Conservation (phyloP, 2,329 filamentous ascomycete species). For the Ceratocystis papillata region DNA sequence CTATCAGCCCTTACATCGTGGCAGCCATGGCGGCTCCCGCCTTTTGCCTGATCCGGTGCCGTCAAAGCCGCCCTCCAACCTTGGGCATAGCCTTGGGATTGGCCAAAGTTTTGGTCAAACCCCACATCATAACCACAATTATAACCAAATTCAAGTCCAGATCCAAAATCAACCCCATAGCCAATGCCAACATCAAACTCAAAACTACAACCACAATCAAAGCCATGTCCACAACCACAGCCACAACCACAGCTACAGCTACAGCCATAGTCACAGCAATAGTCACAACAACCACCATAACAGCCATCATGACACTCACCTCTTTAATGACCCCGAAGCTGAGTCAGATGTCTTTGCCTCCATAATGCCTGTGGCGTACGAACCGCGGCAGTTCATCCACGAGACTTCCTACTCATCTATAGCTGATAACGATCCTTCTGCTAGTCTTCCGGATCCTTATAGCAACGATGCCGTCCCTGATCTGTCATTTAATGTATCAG, state of each 20-base stretch:
- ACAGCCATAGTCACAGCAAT: background rate
- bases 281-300: conserved; percentile 16
- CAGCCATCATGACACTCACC: conserved; percentile 26
- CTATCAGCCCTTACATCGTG: background rate
- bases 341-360: conserved; percentile 23
- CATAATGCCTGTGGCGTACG: conserved; percentile 44
- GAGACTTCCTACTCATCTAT: conserved; percentile 40
- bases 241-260: too few relatives aligned
- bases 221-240: too few relatives aligned
- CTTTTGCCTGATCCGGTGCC: conserved; percentile 19
- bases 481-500: conserved; percentile 34
- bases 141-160: too few relatives aligned
- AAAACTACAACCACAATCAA: too few relatives aligned
- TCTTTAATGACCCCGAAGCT: conserved; percentile 18
- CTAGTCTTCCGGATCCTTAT: conserved; percentile 33
- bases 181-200: too few relatives aligned
- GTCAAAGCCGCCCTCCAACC: conserved; percentile 15
- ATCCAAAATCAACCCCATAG: background rate
- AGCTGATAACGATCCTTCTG: conserved; percentile 31
- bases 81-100: too few relatives aligned
- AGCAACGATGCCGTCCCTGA: conserved; percentile 37
- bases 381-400: conserved; percentile 40
- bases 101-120: too few relatives aligned
- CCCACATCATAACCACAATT: too few relatives aligned
- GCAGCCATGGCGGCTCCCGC: conserved; percentile 21